Base-by-base conservation (phyloP, 2,329 filamentous ascomycete species). In the Aspergillus pseudoterreus region DNA sequence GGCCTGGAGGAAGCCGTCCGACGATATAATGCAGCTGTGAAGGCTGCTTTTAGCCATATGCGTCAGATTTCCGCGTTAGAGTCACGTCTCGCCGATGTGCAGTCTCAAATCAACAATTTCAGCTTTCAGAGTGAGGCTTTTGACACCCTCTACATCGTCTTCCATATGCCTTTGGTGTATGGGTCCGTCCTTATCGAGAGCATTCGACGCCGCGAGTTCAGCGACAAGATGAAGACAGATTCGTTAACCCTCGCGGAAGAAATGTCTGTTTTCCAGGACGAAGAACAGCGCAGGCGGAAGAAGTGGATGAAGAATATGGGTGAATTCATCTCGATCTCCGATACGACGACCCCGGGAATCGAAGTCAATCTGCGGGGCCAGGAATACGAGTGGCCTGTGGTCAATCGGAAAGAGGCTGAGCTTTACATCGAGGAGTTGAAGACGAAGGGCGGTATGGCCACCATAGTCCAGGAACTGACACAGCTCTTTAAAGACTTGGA, bases 221-320 rank as follows among this genome's bases (percentile, higher is more conserved):
- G 83, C 11, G 90, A 95, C 47, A 96, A 95, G 71, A 87, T 97
- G 69, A 90, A 87, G 66, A 81, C 83, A 2, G 94, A 97, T 63
- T 94, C 92, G 0, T 85, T 88, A 2, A 90, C 87, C 0, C 75
- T 99, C 22, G 90, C 91, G 22, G 95, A 97, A 67, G 92, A 97
- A 66, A 90, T 97, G 81, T 90, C 91, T 1, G 77, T 89, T 0
- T 92, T 95, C 57, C 90, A 94, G 64, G 92, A 96, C 54, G 94
- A 97, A 70, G 94, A 99, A 68, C 82, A 89, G 46, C 91, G 92
- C 62, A 81, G 94, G 47, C 82, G 94, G 43, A 88, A 87, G 62
- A 95, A 88, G 64, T 99, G 94, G 94, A 81, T 92, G 54, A 95
- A 91, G 64, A 87, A 82, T 58, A 86, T 95, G 43, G 90, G 89